Base-by-base conservation (phyloP, 2,329 filamentous ascomycete genomes). In the Ascochyta fabae region DNA sequence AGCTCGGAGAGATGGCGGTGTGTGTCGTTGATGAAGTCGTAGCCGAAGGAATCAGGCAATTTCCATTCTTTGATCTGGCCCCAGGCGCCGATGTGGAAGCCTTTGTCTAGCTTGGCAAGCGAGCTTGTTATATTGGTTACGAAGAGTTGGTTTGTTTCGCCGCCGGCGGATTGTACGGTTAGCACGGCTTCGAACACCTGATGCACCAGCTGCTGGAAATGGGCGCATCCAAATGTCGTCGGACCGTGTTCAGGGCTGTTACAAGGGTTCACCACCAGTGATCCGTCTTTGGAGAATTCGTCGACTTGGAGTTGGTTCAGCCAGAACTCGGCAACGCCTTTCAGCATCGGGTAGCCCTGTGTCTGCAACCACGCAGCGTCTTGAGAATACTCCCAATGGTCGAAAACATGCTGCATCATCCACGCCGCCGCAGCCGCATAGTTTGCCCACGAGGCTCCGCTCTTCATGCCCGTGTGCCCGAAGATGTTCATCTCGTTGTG, bases 401-500 rank as follows among this genome's bases (percentile, higher is more conserved):
- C 83, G 70, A 79, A 83, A 1, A 87, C 80, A 58, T 86, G 83
- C 55, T 84, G 81, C 78, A 84, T 85, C 75, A 86, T 80, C 85
- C 84, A 87, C 1, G 83, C 82, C 1, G 80, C 79, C 0, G 81
- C 75, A 0, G 78, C 80, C 26, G 80, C 77, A 60, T 81, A 77
- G 41, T 77, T 69, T 0, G 75, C 78, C 66, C 79, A 79, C 33
- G 74, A 67, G 29, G 78, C 78, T 22, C 75, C 72, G 42, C 77
- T 76, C 42, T 81, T 80, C 64, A 83, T 81, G 0, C 71, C 82
- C 0, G 83, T 84, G 53, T 84, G 80, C 0, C 84, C 84, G 59
- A 84, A 86, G 2, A 84, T 81, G 60, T 87, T 86, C 58, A 84
- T 81, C 64, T 84, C 83, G 54, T 84, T 79, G 57, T 86, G 84